Evolutionary conservation across 1,139 yeast genomes (phyloP), one percentile per base, ranked within the genome.

Genomic region (Hemisphaericaspora lyxosophila): DNA sequence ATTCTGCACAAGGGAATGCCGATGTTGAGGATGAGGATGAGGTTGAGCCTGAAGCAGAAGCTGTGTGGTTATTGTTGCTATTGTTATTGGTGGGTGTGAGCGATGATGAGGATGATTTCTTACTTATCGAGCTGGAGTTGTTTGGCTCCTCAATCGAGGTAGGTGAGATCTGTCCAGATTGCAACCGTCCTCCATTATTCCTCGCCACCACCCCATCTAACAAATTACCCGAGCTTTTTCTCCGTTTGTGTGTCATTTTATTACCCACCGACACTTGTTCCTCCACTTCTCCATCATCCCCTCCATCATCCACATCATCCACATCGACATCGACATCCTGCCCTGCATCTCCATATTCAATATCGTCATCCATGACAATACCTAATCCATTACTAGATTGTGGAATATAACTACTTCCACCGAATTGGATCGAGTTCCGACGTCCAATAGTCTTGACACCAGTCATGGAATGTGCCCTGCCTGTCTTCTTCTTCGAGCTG

Each of bases 1-100:
- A 73, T 37, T 68, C 67, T 4, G 66, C 62, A 49, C 78, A 73
- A 15, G 73, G 72, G 51, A 71, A 73, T 6, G 73, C 36, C 2
- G 46, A 43, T 26, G 29, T 38, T 8, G 40, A 35, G 35, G 36
- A 35, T 31, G 40, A 41, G 23, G 26, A 29, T 26, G 26, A 17
- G 19, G 29, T 15, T 14, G n/a, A 14, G 15, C 8, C 18, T 8
- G 23, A 20, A 8, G 7, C 23, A 3, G 7, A 8, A 2, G 7
- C 23, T 8, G 3, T 20, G 7, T 11, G 11, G 11, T 20, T 20
- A 26, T 7, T 27, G 4, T 11, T 4, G 19, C 16, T 7, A 3
- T 19, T 16, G 13, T 7, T 11, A 27, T n/a, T 16, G 7, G 20
- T 20, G 7, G 23, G 23, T 8, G 7, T 20, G 4, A 11, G 11